Conservation (phyloP, 306 rosid species). For the Inga leiocalycina region DNA sequence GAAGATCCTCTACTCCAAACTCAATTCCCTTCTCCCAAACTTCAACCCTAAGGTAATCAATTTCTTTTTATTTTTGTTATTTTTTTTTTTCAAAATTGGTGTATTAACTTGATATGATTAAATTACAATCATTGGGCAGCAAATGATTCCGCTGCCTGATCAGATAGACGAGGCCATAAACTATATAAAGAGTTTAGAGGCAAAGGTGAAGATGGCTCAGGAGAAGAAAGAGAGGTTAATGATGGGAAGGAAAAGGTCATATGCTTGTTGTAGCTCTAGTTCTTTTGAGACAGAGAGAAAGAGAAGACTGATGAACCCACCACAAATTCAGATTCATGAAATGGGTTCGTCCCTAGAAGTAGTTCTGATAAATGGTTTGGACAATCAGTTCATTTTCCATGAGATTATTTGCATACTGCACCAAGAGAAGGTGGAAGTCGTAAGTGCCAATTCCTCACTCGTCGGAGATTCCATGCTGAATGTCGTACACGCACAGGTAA, state of each 20-base stretch:
- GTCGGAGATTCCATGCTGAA: constrained; percentile 36
- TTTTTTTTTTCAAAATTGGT: background rate
- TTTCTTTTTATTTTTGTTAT: background rate
- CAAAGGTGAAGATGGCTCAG: constrained; percentile 40
- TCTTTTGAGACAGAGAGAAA: background rate
- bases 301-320: constrained; percentile 32
- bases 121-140: constrained; percentile 41
- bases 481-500: constrained; percentile 62
- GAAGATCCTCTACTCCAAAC: constrained; percentile 66
- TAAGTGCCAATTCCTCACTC: constrained; percentile 43
- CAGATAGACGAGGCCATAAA: constrained; percentile 67
- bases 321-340: constrained; percentile 60
- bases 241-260: constrained; percentile 40
- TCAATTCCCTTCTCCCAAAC: constrained; percentile 64
- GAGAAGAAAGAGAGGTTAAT: constrained; percentile 49
- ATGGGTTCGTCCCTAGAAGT: constrained; percentile 54
- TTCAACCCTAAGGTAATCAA: constrained; percentile 25
- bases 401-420: constrained; percentile 59
- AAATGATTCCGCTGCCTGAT: constrained; percentile 41
- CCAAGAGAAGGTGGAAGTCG: constrained; percentile 54
- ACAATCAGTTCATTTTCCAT: constrained; percentile 50
- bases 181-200: constrained; percentile 55
- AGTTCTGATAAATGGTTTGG: constrained; percentile 50
- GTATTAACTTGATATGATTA: background rate
- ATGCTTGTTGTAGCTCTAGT: background rate